phyloP scores from a whole-genome alignment of 257 asterid genomes.

The Gardenia jasminoides region DNA sequence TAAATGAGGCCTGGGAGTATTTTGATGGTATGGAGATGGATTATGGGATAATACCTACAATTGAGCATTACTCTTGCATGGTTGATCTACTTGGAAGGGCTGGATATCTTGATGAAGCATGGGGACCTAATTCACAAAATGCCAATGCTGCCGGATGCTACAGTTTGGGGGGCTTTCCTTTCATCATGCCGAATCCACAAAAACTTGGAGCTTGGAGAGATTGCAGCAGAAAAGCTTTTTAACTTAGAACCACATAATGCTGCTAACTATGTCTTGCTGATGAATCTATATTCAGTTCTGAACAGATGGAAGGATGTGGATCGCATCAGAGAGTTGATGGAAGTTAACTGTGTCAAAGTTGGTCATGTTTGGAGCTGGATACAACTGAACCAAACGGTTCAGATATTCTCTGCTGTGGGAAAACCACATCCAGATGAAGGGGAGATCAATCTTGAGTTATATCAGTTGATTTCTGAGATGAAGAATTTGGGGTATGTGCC shows the following conservation, averaged over 20 bases:
- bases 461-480: slow-evolving; percentile 50
- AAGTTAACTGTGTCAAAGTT: slow-evolving; percentile 30
- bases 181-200: slow-evolving; percentile 49
- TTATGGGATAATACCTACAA: slow-evolving; percentile 44
- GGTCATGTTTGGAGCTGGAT: slow-evolving; percentile 62
- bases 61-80: slow-evolving; percentile 66
- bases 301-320: slow-evolving; percentile 50
- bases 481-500: slow-evolving; percentile 50
- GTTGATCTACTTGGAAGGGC: slow-evolving; percentile 65
- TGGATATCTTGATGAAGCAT: slow-evolving; percentile 67
- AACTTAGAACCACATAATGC: slow-evolving; percentile 53
- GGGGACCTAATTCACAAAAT: slow-evolving; percentile 49
- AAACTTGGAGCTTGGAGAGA: slow-evolving; percentile 46
- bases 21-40: slow-evolving; percentile 49
- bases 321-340: slow-evolving; percentile 40
- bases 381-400: slow-evolving; percentile 36
- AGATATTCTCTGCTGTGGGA: slow-evolving; percentile 48
- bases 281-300: slow-evolving; percentile 51
- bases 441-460: slow-evolving; percentile 49
- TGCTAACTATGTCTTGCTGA: slow-evolving; percentile 50
- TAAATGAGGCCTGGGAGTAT: slow-evolving; percentile 51
- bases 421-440: slow-evolving; percentile 54
- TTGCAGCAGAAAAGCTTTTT: slow-evolving; percentile 51
- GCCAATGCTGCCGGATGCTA: slow-evolving; percentile 52
- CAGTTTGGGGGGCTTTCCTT: slow-evolving; percentile 65